Percentiles rank a stretch among this genome's conserved stretches.
Conservation (phyloP, 2,329 filamentous ascomycete genomes). For the Fusarium sp. region DNA sequence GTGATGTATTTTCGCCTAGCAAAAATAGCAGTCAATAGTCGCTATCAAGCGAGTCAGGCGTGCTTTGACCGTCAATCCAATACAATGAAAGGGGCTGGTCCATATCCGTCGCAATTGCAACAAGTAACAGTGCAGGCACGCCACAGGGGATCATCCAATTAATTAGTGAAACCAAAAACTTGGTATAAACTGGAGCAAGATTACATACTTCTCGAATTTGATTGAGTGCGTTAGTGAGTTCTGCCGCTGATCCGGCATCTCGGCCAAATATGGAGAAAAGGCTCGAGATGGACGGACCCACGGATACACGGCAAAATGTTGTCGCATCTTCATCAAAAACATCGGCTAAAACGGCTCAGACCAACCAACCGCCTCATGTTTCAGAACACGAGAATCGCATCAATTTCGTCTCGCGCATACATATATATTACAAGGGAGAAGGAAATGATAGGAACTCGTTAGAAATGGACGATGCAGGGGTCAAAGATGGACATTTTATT, state of each 20-base stretch:
- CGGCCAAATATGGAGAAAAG: background rate
- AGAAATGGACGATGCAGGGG: background rate
- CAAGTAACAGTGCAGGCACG: background rate
- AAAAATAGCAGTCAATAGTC: background rate
- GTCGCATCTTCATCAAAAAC: background rate
- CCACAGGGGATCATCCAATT: background rate
- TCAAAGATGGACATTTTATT: background rate
- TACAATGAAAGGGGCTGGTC: too few relatives aligned
- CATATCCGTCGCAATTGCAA: background rate
- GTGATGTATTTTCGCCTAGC: background rate
- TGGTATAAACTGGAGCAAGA: background rate
- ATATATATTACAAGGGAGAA: background rate
- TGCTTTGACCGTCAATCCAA: background rate
- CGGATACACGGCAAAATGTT: slow-evolving; percentile 13
- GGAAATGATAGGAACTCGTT: background rate
- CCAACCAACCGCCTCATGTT: background rate
- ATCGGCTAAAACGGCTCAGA: background rate
- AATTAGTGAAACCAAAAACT: background rate
- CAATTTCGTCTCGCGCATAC: background rate
- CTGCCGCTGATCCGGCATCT: slow-evolving; percentile 9
- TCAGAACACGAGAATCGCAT: background rate
- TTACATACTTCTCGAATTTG: background rate
- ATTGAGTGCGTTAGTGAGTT: background rate
- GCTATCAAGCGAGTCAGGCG: background rate
- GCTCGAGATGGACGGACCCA: background rate